Conservation (phyloP, 2,329 filamentous ascomycete genomes). For the Fusarium sp. region DNA sequence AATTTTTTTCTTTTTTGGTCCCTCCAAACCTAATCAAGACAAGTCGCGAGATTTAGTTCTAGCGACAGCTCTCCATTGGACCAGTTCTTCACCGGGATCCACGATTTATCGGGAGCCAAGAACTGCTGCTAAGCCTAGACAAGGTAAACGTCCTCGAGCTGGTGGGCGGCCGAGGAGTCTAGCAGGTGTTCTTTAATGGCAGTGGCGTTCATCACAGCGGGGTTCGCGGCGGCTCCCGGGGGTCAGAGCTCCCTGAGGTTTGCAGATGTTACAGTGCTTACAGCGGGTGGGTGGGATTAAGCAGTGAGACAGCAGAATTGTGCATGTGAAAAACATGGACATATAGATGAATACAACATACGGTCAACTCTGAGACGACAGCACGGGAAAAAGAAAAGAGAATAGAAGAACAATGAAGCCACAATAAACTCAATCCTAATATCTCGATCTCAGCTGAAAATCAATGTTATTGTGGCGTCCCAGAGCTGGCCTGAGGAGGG, state of each 20-base stretch:
- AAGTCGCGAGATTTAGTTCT: conserved; percentile 28
- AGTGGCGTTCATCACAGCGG: conserved; percentile 36
- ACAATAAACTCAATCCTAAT: background rate
- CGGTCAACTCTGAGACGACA: no score
- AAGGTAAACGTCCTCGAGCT: conserved; percentile 37
- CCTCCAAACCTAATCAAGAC: conserved; percentile 30
- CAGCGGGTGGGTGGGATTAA: conserved; percentile 16
- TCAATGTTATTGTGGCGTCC: conserved; percentile 25
- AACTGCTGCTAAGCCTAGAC: conserved; percentile 22
- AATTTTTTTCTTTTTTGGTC: conserved; percentile 35
- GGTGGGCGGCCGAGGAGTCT: background rate
- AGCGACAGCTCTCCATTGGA: conserved; percentile 11
- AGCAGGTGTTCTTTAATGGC: conserved; percentile 5
- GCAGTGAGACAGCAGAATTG: conserved; percentile 5
- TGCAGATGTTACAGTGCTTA: conserved; percentile 39
- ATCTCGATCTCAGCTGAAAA: conserved; percentile 1
- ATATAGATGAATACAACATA: no score
- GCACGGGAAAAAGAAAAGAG: fast-evolving
- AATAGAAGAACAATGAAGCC: fast-evolving
- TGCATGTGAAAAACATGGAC: background rate
- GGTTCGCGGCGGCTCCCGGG: conserved; percentile 25
- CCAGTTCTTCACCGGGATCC: conserved; percentile 9
- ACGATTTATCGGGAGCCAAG: conserved; percentile 44
- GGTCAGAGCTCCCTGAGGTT: conserved; percentile 32
- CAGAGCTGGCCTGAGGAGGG: conserved; percentile 21